Conservation (phyloP, 306 rosid species). For the Pachyrhizus erosus region DNA sequence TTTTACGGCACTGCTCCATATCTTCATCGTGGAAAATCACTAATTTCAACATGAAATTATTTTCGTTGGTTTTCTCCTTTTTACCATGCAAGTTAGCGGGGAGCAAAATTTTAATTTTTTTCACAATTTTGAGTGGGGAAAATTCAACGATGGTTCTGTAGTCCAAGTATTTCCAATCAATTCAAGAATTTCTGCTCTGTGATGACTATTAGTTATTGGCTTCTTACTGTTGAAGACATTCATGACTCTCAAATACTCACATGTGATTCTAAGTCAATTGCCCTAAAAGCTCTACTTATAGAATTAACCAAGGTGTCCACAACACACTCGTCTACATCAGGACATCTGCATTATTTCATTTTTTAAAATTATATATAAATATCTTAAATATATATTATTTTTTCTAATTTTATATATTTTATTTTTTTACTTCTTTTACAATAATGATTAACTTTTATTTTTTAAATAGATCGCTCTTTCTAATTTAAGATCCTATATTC, state of each 20-base stretch:
- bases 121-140: not conserved
- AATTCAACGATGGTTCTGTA: not conserved
- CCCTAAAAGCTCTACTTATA: not conserved
- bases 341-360: too few species aligned
- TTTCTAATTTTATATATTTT: too few species aligned
- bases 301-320: not conserved
- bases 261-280: not conserved
- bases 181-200: not conserved
- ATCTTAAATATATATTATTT: too few species aligned
- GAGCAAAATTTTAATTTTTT: not conserved
- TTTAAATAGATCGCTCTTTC: too few species aligned
- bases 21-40: not conserved
- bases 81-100: not conserved
- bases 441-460: too few species aligned
- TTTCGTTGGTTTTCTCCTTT: not conserved
- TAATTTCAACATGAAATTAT: not conserved
- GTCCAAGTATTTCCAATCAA: conserved; percentile 21
- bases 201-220: not conserved
- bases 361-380: too few species aligned
- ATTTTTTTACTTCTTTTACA: too few species aligned
- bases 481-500: too few species aligned
- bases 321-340: not conserved
- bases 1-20: not conserved
- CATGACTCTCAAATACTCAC: not conserved
- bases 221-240: not conserved